Base-by-base conservation (phyloP, 805 yeast genomes). In the Hemisphaericaspora nanyangensis region DNA sequence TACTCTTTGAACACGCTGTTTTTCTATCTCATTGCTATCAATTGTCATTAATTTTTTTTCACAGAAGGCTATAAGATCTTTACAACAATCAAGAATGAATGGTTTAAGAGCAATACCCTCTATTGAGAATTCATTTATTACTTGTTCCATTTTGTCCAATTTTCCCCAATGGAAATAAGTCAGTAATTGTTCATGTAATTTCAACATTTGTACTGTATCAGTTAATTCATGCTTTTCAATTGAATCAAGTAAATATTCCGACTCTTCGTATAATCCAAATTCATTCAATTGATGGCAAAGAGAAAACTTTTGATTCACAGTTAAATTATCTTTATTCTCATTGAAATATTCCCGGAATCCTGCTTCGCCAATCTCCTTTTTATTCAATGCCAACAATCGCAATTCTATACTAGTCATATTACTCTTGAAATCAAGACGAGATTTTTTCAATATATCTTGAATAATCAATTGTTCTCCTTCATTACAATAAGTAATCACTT, bases 231-330 rank as follows among this genome's bases (percentile, higher is more conserved):
- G 45, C 1, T 22, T 22, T 12, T 48, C 43, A n/a, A 61, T 49
- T 3, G 54, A 41, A 4, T 50, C 42, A n/a, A 62, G 38, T 7
- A 67, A 37, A 2, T 36, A 39, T 3, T 48, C 36, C 1, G 68
- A 51, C 27, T 62, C 54, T 4, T 46, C 42, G 40, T 45, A 46
- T 29, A 63, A 42, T 11, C 54, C 48, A 34, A 51, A 51, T 42
- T 65, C 62, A 47, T 56, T 49, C 26, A 63, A 48, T 32, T 66
- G 50, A 24, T 70, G 40, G 5, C 59, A 52, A 12, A 66, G 46
- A 28, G 49, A 39, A 19, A 68, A 43, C 33, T 55, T 54, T 45
- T 60, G 57, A 33, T 60, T 56, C 5, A 58, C 38, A 37, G 51
- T 54, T 30, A 66, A 44, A 2, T 30, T 24, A 8, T 40, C 34